Percentiles rank a stretch among this genome's conserved stretches.
Evolutionary conservation across 2,329 filamentous ascomycete species (phyloP).

Genomic region (Fusarium pseudonygamai): DNA sequence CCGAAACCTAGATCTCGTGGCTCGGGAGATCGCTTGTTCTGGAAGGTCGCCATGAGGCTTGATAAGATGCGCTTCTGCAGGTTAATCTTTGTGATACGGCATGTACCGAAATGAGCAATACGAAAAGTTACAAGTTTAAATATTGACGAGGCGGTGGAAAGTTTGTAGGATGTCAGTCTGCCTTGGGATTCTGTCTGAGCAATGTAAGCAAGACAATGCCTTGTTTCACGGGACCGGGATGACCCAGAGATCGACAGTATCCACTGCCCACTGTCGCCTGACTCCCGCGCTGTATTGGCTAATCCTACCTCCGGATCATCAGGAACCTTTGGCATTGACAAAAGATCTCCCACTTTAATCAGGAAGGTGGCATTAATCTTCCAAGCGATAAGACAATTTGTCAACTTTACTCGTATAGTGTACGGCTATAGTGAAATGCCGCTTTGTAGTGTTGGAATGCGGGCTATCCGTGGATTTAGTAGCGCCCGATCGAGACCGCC

Average conservation of each 20-base stretch:
- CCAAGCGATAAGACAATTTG: not conserved
- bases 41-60: not conserved
- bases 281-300: not conserved
- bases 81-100: accelerated
- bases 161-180: no score
- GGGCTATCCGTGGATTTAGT: not conserved
- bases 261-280: not conserved
- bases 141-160: accelerated
- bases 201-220: not conserved
- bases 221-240: not conserved
- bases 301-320: no score
- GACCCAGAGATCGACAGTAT: not conserved
- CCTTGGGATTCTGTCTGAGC: accelerated
- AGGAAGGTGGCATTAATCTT: not conserved
- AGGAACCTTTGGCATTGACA: constrained; percentile 3
- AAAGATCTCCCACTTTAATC: constrained; percentile 3
- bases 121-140: accelerated
- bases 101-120: no score
- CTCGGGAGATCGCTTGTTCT: not conserved
- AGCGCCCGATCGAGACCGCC: not conserved
- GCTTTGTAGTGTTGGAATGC: no score
- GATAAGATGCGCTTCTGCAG: not conserved
- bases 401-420: not conserved
- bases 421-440: not conserved
- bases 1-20: not conserved